Percentiles rank a stretch among this genome's conserved stretches.
These are phyloP conservation scores for Sanguinoderma infundibulare DNA, from an alignment of 1,284 basidiomycete genomes.

Conservation along the genomic window DNA sequence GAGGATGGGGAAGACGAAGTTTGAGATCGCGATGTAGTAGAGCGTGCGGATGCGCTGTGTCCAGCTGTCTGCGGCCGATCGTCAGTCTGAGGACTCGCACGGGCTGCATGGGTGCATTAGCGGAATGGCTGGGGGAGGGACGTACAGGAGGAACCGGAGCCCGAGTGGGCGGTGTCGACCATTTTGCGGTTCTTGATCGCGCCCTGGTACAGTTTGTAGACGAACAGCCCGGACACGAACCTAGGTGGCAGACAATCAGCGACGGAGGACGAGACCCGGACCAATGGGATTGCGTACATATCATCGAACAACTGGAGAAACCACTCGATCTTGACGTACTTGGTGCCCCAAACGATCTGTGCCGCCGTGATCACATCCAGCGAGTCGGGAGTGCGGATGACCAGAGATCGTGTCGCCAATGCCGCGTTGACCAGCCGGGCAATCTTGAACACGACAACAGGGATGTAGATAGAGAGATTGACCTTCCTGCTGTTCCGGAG, in stretches of 20 bases:
- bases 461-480: conserved; percentile 7
- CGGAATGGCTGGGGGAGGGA: neutral
- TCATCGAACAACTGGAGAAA: conserved; percentile 35
- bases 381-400: neutral
- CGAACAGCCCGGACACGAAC: neutral
- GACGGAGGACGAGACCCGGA: neutral
- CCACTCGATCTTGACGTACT: conserved; percentile 30
- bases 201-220: neutral
- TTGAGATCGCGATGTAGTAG: conserved; percentile 36
- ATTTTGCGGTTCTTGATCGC: neutral
- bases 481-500: neutral
- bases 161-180: neutral
- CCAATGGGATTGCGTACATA: conserved; percentile 15
- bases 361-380: neutral
- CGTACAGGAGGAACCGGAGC: neutral
- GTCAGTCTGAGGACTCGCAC: neutral
- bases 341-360: neutral
- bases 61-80: conserved; percentile 2
- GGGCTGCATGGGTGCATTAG: neutral
- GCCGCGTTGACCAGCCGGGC: neutral
- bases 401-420: neutral
- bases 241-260: neutral
- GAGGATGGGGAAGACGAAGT: conserved; percentile 37
- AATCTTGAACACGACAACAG: neutral
- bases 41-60: conserved; percentile 17